These are phyloP conservation scores for Penicillium sp. DNA, from an alignment of 2,329 filamentous ascomycete genomes.

Conservation along the genomic window DNA sequence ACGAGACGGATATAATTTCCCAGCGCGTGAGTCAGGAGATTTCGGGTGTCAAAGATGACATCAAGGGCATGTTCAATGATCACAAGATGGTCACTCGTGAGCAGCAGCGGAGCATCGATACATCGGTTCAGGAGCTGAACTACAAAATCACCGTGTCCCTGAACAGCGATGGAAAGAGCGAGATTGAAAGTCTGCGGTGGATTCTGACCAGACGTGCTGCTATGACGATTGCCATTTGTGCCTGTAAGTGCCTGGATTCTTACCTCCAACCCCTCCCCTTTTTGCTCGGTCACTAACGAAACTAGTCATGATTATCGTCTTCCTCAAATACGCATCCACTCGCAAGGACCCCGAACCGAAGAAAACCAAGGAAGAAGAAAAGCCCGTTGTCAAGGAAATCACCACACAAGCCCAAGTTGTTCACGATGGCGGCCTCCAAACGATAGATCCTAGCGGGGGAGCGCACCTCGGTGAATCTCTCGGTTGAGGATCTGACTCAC, in stretches of 20 bases:
- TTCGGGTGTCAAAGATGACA: conserved; percentile 77
- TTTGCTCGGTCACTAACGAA: conserved; percentile 11
- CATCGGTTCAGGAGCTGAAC: conserved; percentile 88
- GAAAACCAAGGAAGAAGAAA: conserved; percentile 35
- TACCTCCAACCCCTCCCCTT: background rate
- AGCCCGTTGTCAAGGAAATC: conserved; percentile 32
- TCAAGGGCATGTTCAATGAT: conserved; percentile 97
- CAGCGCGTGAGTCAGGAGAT: conserved; percentile 86
- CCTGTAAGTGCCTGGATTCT: conserved; percentile 41
- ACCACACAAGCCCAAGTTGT: conserved; percentile 26
- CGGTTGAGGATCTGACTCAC: conserved; percentile 21
- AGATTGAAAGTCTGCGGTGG: conserved; percentile 91
- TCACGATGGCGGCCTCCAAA: conserved; percentile 17
- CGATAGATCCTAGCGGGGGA: conserved; percentile 16
- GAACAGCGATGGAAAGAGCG: conserved; percentile 86
- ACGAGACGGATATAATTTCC: conserved; percentile 89
- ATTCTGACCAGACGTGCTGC: conserved; percentile 69
- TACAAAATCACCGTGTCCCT: conserved; percentile 93
- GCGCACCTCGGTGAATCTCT: conserved; percentile 33
- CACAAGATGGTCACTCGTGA: conserved; percentile 88
- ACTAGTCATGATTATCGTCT: conserved; percentile 51
- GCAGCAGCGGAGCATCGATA: conserved; percentile 83
- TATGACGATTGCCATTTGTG: conserved; percentile 57
- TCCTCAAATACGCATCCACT: conserved; percentile 48
- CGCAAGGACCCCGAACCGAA: conserved; percentile 39